Evolutionary conservation across 2,329 filamentous ascomycete genomes (phyloP), one percentile per base, ranked within the genome.

Genomic region (Tolypocladium nubicola): DNA sequence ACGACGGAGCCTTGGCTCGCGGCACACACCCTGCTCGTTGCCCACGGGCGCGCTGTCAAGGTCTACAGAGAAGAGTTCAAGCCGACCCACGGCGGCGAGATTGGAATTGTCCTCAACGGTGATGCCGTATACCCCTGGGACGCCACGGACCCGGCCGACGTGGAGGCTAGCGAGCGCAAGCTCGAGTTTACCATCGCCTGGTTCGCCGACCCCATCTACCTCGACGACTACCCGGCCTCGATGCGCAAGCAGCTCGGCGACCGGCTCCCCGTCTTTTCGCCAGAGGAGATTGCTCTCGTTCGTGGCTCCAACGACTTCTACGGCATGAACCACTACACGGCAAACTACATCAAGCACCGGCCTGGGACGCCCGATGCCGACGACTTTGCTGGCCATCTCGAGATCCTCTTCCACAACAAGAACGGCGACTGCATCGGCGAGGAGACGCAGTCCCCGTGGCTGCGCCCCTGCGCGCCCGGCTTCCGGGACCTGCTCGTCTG

Each of bases 261-360:
- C 68, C 84, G 89, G 16, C 80, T 95, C 53, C 90, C 90, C 6
- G 76, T 78, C 50, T 94, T 89, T 71, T 90, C 87, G 0, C 72
- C 79, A 0, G 87, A 89, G 63, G 89, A 96, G 68, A 71, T 77
- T 30, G 82, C 82, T 2, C 77, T 94, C n/a, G 84, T 96, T 52
- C 79, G 87, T 66, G 89, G 88, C n/a, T 90, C 86, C 68, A 94
- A 94, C 71, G 90, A 95, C 76, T 95, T 95, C 74, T 95, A 95
- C 72, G 90, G 89, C 71, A 93, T 93, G 89, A 95, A 96, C 78
- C 88, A 91, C 78, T 96, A 96, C 78, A 92, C 89, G 54, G 87
- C 89, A 67, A 89, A 94, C 78, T 95, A 89, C 75, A 85, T 95
- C 75, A 86, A 85, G 70, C 86, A 92, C 74, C 83, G 84, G 67